These are phyloP conservation scores for Pilasporangium apinafurcum DNA, from an alignment of 352 stramenopile genomes.

Conservation along the genomic window DNA sequence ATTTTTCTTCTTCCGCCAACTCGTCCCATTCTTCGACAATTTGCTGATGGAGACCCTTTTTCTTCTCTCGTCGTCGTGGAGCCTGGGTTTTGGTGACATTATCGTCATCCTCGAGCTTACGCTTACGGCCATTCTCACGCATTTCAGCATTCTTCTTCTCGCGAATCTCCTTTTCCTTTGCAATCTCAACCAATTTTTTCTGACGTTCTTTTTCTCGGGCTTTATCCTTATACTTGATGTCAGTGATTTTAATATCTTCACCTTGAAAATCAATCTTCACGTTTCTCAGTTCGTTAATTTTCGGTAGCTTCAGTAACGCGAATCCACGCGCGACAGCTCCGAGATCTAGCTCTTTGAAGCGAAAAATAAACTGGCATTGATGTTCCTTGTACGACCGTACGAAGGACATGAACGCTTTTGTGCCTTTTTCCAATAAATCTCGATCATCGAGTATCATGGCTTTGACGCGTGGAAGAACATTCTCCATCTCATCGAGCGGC, in stretches of 20 bases:
- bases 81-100: slow-evolving; percentile 65
- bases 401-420: slow-evolving; percentile 98
- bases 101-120: slow-evolving; percentile 35
- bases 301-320: slow-evolving; percentile 73
- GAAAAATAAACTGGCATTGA: slow-evolving; percentile 98
- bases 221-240: slow-evolving; percentile 96
- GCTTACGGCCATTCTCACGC: slow-evolving; percentile 54
- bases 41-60: slow-evolving; percentile 93
- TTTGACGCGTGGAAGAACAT: slow-evolving; percentile 88
- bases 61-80: slow-evolving; percentile 88
- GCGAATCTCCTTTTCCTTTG: slow-evolving; percentile 61
- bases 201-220: slow-evolving; percentile 94
- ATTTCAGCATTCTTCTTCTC: slow-evolving; percentile 44
- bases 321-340: slow-evolving; percentile 86
- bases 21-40: slow-evolving; percentile 99
- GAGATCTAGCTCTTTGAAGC: slow-evolving; percentile 97
- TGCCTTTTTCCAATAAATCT: slow-evolving; percentile 98
- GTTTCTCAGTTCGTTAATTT: slow-evolving; percentile 84
- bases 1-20: slow-evolving; percentile 94
- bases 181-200: slow-evolving; percentile 88
- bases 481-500: slow-evolving; percentile 52
- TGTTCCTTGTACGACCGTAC: slow-evolving; percentile 99
- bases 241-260: slow-evolving; percentile 84
- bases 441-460: slow-evolving; percentile 89
- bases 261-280: slow-evolving; percentile 83